Evolutionary conservation across 495 filamentous ascomycete species (phyloP).

Genomic region (Haplographium delicatum): DNA sequence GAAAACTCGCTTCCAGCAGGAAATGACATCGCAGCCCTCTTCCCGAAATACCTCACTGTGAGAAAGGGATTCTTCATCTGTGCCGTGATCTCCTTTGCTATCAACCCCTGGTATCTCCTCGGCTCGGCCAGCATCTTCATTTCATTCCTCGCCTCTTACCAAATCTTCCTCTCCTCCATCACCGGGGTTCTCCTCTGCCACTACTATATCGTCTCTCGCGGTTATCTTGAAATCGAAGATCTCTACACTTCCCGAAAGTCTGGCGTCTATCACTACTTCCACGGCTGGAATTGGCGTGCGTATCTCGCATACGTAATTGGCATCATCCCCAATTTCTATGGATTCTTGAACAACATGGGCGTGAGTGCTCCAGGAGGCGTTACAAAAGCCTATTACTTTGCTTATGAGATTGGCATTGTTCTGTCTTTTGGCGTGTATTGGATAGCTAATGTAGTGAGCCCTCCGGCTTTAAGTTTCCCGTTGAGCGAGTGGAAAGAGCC

Average conservation of each 20-base stretch:
- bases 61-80: constrained; percentile 42
- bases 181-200: constrained; percentile 30
- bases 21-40: constrained; percentile 41
- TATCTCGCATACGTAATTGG: constrained; percentile 33
- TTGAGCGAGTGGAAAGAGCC: constrained; percentile 31
- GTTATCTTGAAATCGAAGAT: constrained; percentile 36
- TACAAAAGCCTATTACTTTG: constrained; percentile 32
- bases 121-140: constrained; percentile 45
- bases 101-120: constrained; percentile 48
- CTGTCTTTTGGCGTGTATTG: constrained; percentile 29
- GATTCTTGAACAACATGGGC: constrained; percentile 35
- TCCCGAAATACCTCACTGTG: constrained; percentile 45
- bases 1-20: constrained; percentile 30
- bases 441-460: constrained; percentile 8
- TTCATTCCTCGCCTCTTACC: constrained; percentile 43
- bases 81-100: constrained; percentile 39
- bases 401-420: constrained; percentile 30
- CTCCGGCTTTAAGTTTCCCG: constrained; percentile 21
- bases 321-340: constrained; percentile 31
- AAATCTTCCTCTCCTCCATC: constrained; percentile 41
- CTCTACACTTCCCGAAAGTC: constrained; percentile 28
- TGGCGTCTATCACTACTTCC: constrained; percentile 38
- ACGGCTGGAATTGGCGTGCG: constrained; percentile 39
- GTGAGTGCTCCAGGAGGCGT: constrained; percentile 29
- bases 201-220: constrained; percentile 35